phyloP scores from a whole-genome alignment of 306 rosid species.

The Rosa lucieae region DNA sequence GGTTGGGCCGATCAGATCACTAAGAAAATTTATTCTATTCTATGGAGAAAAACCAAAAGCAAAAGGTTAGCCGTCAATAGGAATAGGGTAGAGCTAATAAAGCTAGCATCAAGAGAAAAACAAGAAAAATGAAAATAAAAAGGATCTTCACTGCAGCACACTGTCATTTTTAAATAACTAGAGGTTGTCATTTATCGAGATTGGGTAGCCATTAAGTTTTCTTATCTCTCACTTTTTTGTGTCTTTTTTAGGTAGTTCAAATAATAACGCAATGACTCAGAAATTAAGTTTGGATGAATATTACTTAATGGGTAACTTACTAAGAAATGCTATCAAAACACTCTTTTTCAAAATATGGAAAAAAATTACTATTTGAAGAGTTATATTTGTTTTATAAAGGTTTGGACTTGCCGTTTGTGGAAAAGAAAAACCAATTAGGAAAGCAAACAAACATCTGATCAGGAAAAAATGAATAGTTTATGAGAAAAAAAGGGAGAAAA shows the following conservation, averaged over 20 bases:
- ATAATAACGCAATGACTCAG: too few relatives aligned
- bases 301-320: too few relatives aligned
- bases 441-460: background rate
- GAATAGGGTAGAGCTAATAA: background rate
- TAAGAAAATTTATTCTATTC: conserved; percentile 5
- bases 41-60: background rate
- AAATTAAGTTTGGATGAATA: too few relatives aligned
- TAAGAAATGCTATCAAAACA: too few relatives aligned
- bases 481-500: too few relatives aligned
- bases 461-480: background rate
- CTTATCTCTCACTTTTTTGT: background rate
- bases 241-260: background rate
- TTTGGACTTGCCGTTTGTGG: background rate
- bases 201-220: background rate
- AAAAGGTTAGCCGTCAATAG: conserved; percentile 8
- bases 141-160: background rate
- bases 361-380: background rate
- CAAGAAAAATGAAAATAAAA: too few relatives aligned
- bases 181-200: too few relatives aligned
- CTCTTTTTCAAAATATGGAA: too few relatives aligned
- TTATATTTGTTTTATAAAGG: background rate
- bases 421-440: too few relatives aligned
- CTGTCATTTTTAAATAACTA: too few relatives aligned
- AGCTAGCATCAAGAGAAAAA: background rate
- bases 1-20: conserved; percentile 17